Evolutionary conservation across 495 filamentous ascomycete species (phyloP).

Genomic region (Rhypophila decipiens): DNA sequence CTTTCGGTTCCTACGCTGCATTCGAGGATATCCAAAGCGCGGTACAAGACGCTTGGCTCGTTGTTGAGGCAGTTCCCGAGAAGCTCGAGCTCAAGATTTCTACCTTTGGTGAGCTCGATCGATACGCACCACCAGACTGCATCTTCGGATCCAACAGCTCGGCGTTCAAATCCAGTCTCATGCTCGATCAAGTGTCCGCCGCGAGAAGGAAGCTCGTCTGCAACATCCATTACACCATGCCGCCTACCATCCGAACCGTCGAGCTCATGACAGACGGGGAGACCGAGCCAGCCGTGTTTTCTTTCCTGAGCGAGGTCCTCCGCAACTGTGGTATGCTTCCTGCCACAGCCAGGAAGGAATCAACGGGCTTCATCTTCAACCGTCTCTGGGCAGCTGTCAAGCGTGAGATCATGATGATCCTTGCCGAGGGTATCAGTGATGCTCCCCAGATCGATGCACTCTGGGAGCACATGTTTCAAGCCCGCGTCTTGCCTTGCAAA

Average conservation of each 20-base stretch:
- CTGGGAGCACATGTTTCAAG: conserved; percentile 18
- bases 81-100: conserved; percentile 45
- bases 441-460: conserved; percentile 43
- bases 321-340: conserved; percentile 36
- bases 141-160: conserved; percentile 47
- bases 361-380: conserved; percentile 53
- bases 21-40: conserved; percentile 32
- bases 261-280: conserved; percentile 52
- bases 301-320: conserved; percentile 30
- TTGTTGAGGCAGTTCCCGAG: conserved; percentile 52
- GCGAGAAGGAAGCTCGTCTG: conserved; percentile 19
- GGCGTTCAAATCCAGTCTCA: conserved; percentile 40
- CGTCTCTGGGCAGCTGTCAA: conserved; percentile 54
- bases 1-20: conserved; percentile 19
- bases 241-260: conserved; percentile 38
- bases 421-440: conserved; percentile 43
- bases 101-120: conserved; percentile 43
- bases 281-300: conserved; percentile 39
- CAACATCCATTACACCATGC: conserved; percentile 51
- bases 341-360: conserved; percentile 35
- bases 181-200: conserved; percentile 36
- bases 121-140: conserved; percentile 29
- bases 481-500: conserved; percentile 7
- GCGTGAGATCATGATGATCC: conserved; percentile 45
- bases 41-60: conserved; percentile 39